These are phyloP conservation scores for Cladosporium sp. DNA, from an alignment of 2,329 filamentous ascomycete genomes.

Conservation along the genomic window DNA sequence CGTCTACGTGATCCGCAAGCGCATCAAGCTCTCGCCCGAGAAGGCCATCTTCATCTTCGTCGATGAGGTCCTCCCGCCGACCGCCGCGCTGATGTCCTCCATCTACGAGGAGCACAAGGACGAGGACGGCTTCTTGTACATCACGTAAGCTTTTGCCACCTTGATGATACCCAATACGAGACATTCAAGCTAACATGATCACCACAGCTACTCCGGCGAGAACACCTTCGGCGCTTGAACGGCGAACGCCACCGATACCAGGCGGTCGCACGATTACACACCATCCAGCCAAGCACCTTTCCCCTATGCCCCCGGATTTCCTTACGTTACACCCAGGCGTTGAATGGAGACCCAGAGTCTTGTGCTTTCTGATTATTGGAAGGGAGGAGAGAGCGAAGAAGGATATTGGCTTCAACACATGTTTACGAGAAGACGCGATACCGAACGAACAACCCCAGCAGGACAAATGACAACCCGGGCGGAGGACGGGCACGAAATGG, in stretches of 20 bases:
- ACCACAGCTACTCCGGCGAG: slow-evolving; percentile 82
- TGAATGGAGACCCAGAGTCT: slow-evolving; percentile 13
- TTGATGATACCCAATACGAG: neutral
- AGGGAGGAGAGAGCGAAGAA: neutral
- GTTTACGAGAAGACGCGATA: slow-evolving; percentile 18
- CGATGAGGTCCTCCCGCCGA: slow-evolving; percentile 94
- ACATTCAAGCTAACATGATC: slow-evolving; percentile 24
- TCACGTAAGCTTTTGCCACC: slow-evolving; percentile 65
- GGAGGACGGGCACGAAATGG: slow-evolving; percentile 15
- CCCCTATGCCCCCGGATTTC: slow-evolving; percentile 16
- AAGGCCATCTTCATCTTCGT: slow-evolving; percentile 99
- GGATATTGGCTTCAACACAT: slow-evolving; percentile 15
- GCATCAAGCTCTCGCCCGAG: slow-evolving; percentile 98
- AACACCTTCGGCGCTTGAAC: slow-evolving; percentile 79
- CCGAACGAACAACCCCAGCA: slow-evolving; percentile 15
- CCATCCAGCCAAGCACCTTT: slow-evolving; percentile 6
- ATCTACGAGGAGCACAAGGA: slow-evolving; percentile 99
- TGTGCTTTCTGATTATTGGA: slow-evolving; percentile 13
- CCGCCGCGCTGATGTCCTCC: slow-evolving; percentile 96
- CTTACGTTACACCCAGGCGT: slow-evolving; percentile 19
- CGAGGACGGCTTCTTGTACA: slow-evolving; percentile 89
- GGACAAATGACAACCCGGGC: slow-evolving; percentile 9
- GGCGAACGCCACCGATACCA: slow-evolving; percentile 15
- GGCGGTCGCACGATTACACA: slow-evolving; percentile 11
- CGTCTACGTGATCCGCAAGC: slow-evolving; percentile 99